Evolutionary conservation across 2,329 filamentous ascomycete species (phyloP), one percentile per base, ranked within the genome.

Genomic region (Sclerotinia borealis): DNA sequence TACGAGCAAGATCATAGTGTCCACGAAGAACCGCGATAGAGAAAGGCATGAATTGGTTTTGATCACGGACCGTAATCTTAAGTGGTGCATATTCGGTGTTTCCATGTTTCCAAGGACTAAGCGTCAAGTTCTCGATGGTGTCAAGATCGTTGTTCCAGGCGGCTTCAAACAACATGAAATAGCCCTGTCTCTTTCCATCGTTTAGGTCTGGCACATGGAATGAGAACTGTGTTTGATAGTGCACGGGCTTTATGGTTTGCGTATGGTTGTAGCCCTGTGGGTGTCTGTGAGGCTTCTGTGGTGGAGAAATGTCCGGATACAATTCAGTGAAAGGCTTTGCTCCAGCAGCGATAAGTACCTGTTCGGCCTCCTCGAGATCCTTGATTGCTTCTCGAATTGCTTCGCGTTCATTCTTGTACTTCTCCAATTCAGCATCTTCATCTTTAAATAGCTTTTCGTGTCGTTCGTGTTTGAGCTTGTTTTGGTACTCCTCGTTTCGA

Each of bases 161-260:
- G 41, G 90, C 90, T 71, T 93, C 85, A 72, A 90, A 90, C 77
- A 93, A 75, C 66, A 83, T 77, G 7, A 89, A 66, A 66, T 92
- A 93, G 0, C 81, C 86, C 39, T 79, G 76, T 31, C 79, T 79
- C 56, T 80, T 82, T 45, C 76, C 77, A 3, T 83, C 81, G 0
- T 82, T 88, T 13, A 82, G 66, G 77, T 83, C 68, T 13, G 72
- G 70, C 7, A 68, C 51, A 34, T 31, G 22, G 59, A 73, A 71
- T 15, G 13, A 62, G 9, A 72, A 63, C 2, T 51, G 56, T 1
- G 69, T 69, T 25, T 66, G 25, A n/a, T 69, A 73, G 9, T 68
- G 52, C 13, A 49, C 39, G 22, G 64, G 55, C 2, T 64, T 54
- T 27, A 55, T 39, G 22, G 47, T 15, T 2, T 49, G 11, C 39